Conservation (phyloP, 345 rosid genomes). For the Anacardium occidentale region DNA sequence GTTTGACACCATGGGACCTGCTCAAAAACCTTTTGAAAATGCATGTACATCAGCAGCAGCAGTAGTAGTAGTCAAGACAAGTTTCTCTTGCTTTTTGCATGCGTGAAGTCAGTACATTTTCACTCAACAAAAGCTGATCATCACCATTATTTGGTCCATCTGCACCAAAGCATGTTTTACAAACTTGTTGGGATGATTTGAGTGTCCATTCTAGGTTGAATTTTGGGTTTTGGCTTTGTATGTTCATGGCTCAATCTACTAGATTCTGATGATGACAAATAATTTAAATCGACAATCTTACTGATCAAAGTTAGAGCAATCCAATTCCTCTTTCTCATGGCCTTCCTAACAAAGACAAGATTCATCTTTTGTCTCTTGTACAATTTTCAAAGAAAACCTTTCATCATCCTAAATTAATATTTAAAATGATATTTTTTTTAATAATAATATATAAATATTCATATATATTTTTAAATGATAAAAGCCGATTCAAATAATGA, state of each 20-base stretch:
- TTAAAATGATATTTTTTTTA: too few species aligned
- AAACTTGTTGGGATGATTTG: constrained; percentile 4
- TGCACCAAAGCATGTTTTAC: constrained; percentile 1
- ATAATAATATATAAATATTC: too few species aligned
- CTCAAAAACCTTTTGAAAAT: background rate
- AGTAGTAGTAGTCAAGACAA: constrained; percentile 10
- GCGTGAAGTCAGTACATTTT: background rate
- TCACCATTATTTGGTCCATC: constrained; percentile 21
- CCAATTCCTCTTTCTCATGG: too few species aligned
- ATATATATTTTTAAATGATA: too few species aligned
- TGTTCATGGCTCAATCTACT: constrained; percentile 6
- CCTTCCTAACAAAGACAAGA: too few species aligned
- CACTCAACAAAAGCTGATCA: constrained; percentile 6
- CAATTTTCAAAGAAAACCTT: background rate
- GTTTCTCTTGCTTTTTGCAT: background rate
- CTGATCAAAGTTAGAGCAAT: too few species aligned
- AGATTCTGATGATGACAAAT: background rate
- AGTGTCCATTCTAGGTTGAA: constrained; percentile 13
- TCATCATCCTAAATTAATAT: background rate
- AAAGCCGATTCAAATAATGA: too few species aligned
- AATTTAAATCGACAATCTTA: too few species aligned
- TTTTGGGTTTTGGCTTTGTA: background rate
- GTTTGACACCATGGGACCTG: constrained; percentile 12
- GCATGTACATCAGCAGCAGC: background rate
- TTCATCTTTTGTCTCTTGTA: too few species aligned